phyloP scores from a whole-genome alignment of 1,139 yeast species.

The Geotrichum cucujoidarum region DNA sequence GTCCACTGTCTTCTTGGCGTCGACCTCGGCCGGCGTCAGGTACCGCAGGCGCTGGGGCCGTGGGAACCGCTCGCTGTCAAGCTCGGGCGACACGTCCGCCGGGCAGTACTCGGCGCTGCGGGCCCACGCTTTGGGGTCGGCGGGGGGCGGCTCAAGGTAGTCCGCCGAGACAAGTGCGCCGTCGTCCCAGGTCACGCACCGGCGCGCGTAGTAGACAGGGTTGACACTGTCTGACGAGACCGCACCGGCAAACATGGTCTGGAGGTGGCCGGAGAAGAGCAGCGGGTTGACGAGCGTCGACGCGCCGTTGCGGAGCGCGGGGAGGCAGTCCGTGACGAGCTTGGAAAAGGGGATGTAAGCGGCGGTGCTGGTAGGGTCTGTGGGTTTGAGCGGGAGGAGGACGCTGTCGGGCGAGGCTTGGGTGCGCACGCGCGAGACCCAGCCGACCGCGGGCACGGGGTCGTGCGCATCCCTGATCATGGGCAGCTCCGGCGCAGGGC shows the following conservation, averaged over 20 bases:
- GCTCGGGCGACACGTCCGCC: conserved; percentile 35
- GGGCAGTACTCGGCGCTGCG: conserved; percentile 50
- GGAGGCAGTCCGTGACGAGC: conserved; percentile 43
- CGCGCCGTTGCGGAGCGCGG: conserved; percentile 42
- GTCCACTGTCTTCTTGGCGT: conserved; percentile 26
- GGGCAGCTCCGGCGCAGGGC: too few species aligned
- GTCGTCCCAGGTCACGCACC: conserved; percentile 54
- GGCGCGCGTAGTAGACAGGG: conserved; percentile 70
- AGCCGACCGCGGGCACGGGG: conserved; percentile 10
- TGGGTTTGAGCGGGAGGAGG: conserved; percentile 32
- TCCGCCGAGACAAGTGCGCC: conserved; percentile 73
- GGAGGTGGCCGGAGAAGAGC: conserved; percentile 68
- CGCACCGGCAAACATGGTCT: conserved; percentile 62
- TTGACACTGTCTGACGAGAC: conserved; percentile 51
- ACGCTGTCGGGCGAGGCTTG: conserved; percentile 28
- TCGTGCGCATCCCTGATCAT: not conserved
- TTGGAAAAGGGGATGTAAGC: conserved; percentile 37
- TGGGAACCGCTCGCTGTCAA: conserved; percentile 56
- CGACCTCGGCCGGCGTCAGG: conserved; percentile 49
- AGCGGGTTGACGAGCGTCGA: conserved; percentile 44
- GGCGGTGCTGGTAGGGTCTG: too few species aligned
- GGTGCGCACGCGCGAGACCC: conserved; percentile 14
- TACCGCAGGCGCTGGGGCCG: conserved; percentile 77
- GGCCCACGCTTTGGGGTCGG: conserved; percentile 46
- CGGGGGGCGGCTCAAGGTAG: conserved; percentile 56